Percentiles rank a stretch among this genome's conserved stretches.
Conservation (phyloP, 2,329 filamentous ascomycete species). For the Xylaria hypoxylon region DNA sequence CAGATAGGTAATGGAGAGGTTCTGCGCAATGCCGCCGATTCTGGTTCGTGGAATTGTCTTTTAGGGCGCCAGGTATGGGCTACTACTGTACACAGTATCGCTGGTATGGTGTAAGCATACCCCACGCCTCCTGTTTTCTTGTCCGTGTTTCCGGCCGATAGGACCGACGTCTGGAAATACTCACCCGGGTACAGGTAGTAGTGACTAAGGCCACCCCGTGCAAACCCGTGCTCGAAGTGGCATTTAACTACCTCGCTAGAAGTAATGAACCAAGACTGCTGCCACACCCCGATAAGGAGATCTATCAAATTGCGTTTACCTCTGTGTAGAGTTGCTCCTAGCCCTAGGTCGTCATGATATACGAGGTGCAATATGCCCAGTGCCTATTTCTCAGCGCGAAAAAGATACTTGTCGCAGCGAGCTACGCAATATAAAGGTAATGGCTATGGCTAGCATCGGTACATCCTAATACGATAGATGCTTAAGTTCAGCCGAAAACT, state of each 20-base stretch:
- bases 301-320: slow-evolving; percentile 1
- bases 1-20: neutral
- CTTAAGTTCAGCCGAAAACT: slow-evolving; percentile 20
- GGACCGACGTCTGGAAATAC: slow-evolving; percentile 8
- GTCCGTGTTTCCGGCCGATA: slow-evolving; percentile 18
- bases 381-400: slow-evolving; percentile 6
- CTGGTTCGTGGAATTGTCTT: slow-evolving; percentile 1
- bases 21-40: neutral
- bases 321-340: slow-evolving; percentile 1
- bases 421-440: slow-evolving; percentile 6
- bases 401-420: slow-evolving; percentile 1
- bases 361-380: slow-evolving; percentile 5
- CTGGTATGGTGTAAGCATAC: slow-evolving; percentile 15
- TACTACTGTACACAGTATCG: neutral
- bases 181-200: slow-evolving; percentile 5
- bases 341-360: neutral
- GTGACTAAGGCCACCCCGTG: slow-evolving; percentile 15
- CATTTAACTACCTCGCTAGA: slow-evolving; percentile 17
- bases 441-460: slow-evolving; percentile 21
- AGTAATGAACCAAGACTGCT: slow-evolving; percentile 30
- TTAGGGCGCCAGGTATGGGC: neutral
- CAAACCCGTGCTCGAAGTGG: slow-evolving; percentile 16
- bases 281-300: slow-evolving; percentile 30
- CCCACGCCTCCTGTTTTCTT: neutral
- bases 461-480: slow-evolving; percentile 24